Evolutionary conservation across 169 alveolate genomes (phyloP).

Genomic region (Eimeria sp.): DNA sequence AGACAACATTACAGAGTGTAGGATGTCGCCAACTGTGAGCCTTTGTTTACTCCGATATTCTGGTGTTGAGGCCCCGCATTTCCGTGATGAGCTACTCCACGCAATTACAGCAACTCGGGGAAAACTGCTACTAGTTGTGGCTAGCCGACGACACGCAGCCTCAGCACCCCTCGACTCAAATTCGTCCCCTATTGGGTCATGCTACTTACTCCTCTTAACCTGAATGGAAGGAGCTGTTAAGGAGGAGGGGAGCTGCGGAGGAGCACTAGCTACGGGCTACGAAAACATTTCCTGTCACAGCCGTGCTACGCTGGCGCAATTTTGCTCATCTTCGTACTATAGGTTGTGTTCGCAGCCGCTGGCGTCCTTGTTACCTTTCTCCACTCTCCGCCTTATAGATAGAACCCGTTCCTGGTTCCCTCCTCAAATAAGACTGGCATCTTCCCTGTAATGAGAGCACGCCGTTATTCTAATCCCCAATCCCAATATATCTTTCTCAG

Average conservation of each 20-base stretch:
- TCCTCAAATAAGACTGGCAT: neutral
- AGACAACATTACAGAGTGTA: neutral
- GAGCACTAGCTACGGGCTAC: no score
- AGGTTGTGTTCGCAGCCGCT: no score
- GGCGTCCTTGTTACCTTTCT: neutral
- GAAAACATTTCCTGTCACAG: no score
- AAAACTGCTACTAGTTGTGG: neutral
- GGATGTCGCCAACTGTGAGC: neutral
- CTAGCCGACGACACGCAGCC: neutral
- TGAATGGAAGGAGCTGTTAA: neutral
- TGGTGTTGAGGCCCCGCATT: neutral
- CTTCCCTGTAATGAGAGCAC: neutral
- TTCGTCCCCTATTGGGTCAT: neutral
- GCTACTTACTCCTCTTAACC: neutral
- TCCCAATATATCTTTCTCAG: neutral
- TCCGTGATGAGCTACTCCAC: neutral
- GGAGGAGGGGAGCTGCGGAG: neutral
- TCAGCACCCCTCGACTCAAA: neutral
- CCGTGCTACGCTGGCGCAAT: no score
- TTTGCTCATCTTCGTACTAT: no score
- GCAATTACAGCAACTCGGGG: neutral
- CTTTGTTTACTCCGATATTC: neutral
- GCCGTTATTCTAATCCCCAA: neutral
- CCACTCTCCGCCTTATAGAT: neutral
- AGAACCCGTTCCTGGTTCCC: neutral